Evolutionary conservation across 768 basidiomycete species (phyloP), one percentile per base, ranked within the genome.

Genomic region (Suillus spraguei): DNA sequence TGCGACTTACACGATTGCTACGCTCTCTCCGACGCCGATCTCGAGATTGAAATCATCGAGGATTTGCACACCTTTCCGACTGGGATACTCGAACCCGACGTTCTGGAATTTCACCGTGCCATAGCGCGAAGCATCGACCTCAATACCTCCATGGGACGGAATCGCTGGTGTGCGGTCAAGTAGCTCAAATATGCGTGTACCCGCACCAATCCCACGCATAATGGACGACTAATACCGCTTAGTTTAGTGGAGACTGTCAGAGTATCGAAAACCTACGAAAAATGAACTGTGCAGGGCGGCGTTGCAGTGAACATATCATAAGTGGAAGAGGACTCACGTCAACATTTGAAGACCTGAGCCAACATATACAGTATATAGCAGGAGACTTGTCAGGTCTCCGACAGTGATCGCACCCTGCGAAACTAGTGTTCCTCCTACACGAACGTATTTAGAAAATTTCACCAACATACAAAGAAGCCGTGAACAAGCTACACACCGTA

Each of bases 181-280:
- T 17, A 99, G 85, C 66, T 96, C 94, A 74, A 99, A 99, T n/a
- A 98, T 90, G 24, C 97, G 90, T 0, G 86, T 85, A 20, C 94
- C 94, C 1, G 97, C 96, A 62, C 97, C 97, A 59, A 98, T 88
- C 60, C 94, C 97, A 60, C 94, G 94, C 97, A 99, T 99, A 61
- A 99, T 89, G 46, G 94, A 95, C 11, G 93, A 86, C 92, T 94
- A 66, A 33, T 22, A 35, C 50, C 38, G 32, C 41, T 22, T 59
- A 67, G 32, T 65, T 24, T 16, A 10, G 46, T 35, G 6, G 49
- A 49, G 8, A 16, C 20, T 10, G 14, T 16, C 38, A 42, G n/a
- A 65, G 9, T 35, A 47, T 33, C 35, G 13, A 69, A 64, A 46
- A 74, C 76, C 65, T 73, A 80, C 78, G 66, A 78, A 77, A 63